phyloP scores from a whole-genome alignment of 2,329 filamentous ascomycete genomes.

The Ilyonectria sp. region DNA sequence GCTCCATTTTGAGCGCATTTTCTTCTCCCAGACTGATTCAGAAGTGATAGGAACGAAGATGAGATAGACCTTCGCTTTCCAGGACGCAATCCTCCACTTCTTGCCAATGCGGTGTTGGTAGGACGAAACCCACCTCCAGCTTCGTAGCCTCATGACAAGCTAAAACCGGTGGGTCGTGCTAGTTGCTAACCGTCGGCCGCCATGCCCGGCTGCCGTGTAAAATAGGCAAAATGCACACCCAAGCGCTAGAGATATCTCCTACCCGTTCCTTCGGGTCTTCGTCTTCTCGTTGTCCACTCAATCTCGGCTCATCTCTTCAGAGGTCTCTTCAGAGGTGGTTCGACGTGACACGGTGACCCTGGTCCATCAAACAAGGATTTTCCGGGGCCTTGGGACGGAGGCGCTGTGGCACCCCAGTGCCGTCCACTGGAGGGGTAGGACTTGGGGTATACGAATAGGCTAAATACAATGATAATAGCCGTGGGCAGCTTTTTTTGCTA shows the following conservation, averaged over 20 bases:
- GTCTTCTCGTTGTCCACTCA: not conserved
- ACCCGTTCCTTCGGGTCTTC: conserved; percentile 3
- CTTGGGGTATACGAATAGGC: conserved; percentile 9
- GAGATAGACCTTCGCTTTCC: not conserved
- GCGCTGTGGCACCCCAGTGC: not conserved
- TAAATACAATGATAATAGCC: conserved; percentile 22
- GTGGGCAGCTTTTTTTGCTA: not conserved
- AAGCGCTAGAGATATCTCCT: not conserved
- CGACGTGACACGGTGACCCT: conserved; percentile 4
- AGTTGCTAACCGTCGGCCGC: conserved; percentile 2
- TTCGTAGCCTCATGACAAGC: not conserved
- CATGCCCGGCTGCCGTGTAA: not conserved
- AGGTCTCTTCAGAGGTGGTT: not conserved
- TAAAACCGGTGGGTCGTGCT: not conserved
- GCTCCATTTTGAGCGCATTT: too few relatives aligned
- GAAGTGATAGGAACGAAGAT: too few relatives aligned
- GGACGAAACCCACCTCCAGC: not conserved
- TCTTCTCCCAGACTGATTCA: too few relatives aligned
- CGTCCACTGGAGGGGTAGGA: not conserved
- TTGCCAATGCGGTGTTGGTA: not conserved
- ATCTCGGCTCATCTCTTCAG: not conserved
- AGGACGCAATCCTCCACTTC: too few relatives aligned
- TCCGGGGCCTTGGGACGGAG: conserved; percentile 4
- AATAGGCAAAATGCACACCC: conserved; percentile 14
- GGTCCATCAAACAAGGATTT: conserved; percentile 1